These are phyloP conservation scores for Cladorrhinum sp. DNA, from an alignment of 2,329 filamentous ascomycete species.

Conservation along the genomic window DNA sequence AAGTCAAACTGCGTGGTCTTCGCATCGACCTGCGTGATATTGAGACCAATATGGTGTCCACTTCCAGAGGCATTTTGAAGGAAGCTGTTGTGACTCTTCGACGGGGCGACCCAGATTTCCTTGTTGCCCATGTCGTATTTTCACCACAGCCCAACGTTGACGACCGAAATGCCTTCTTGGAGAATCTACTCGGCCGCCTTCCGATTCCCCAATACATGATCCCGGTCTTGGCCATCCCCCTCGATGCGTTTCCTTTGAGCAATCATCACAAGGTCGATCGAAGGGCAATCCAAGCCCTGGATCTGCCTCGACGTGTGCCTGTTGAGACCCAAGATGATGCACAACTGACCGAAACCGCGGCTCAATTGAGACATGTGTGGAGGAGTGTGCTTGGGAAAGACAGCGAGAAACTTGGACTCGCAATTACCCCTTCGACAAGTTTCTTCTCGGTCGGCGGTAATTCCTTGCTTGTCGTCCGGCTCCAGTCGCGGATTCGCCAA, in stretches of 20 bases:
- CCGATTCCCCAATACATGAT: background rate
- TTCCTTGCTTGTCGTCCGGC: conserved; percentile 33
- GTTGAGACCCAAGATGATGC: conserved; percentile 35
- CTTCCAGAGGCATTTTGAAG: background rate
- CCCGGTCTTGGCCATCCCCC: background rate
- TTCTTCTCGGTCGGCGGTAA: conserved; percentile 20
- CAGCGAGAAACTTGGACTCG: background rate
- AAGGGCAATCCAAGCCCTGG: background rate
- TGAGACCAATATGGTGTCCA: background rate
- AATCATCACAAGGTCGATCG: background rate
- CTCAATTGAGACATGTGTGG: background rate
- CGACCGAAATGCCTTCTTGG: background rate
- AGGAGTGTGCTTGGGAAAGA: background rate
- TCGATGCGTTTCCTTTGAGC: background rate
- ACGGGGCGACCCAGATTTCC: background rate
- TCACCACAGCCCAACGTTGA: background rate
- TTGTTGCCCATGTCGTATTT: conserved; percentile 10
- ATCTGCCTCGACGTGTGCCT: background rate
- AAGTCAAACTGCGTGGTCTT: conserved; percentile 41
- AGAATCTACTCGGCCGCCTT: background rate
- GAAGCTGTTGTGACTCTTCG: conserved; percentile 1
- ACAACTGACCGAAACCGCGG: background rate
- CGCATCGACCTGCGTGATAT: conserved; percentile 46
- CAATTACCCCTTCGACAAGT: background rate
- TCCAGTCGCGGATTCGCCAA: conserved; percentile 22